phyloP scores from a whole-genome alignment of 2,329 filamentous ascomycete species.

The Intubia oerlemansii region DNA sequence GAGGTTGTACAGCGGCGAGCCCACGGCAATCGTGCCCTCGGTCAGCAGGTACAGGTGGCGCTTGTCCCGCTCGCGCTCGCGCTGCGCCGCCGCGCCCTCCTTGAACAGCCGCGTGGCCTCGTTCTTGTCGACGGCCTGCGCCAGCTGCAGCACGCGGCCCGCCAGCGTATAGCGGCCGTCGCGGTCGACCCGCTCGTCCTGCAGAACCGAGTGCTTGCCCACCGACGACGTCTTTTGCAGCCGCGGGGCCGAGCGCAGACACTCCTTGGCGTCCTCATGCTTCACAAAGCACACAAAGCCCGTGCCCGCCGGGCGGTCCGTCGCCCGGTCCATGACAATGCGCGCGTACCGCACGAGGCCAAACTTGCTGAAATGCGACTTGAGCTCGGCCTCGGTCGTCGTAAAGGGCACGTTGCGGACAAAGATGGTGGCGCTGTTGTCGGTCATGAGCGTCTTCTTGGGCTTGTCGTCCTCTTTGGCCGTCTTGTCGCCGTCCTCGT shows the following conservation, averaged over 20 bases:
- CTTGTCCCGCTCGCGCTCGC: constrained; percentile 62
- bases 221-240: constrained; percentile 13
- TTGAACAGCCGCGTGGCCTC: constrained; percentile 60
- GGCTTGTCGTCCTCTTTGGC: constrained; percentile 11
- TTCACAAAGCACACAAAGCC: constrained; percentile 89
- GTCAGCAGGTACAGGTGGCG: constrained; percentile 69
- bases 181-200: constrained; percentile 66
- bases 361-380: constrained; percentile 73
- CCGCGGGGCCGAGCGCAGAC: constrained; percentile 54
- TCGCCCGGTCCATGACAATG: constrained; percentile 70
- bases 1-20: constrained; percentile 54
- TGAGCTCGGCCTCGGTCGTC: constrained; percentile 59
- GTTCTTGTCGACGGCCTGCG: constrained; percentile 64
- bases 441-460: constrained; percentile 19
- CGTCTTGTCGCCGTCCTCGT: constrained; percentile 17
- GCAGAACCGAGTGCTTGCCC: constrained; percentile 60
- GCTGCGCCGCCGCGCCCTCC: constrained; percentile 41
- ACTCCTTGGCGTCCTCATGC: constrained; percentile 50
- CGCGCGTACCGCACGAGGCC: constrained; percentile 78
- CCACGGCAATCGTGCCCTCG: constrained; percentile 65
- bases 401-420: constrained; percentile 88
- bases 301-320: constrained; percentile 73
- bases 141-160: constrained; percentile 66
- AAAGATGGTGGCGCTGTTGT: constrained; percentile 66
- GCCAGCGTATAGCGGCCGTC: constrained; percentile 78